Evolutionary conservation across 345 rosid species (phyloP).

Genomic region (Dovyalis caffra): DNA sequence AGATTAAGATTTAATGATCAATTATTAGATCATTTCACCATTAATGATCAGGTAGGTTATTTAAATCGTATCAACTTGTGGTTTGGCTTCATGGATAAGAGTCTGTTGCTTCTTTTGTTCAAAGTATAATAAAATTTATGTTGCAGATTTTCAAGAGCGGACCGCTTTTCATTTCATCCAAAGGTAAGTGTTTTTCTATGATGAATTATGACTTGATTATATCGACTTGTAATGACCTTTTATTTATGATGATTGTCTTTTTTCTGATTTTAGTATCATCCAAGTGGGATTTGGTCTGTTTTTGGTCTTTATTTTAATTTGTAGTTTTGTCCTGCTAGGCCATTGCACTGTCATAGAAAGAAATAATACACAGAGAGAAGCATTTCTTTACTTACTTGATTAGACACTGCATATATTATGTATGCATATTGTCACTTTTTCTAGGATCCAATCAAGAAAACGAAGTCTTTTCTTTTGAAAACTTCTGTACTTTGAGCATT

Average conservation of each 20-base stretch:
- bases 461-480: neutral
- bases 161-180: conserved; percentile 29
- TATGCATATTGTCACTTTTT: neutral
- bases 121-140: neutral
- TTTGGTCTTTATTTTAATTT: neutral
- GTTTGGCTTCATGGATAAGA: neutral
- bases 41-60: neutral
- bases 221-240: neutral
- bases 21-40: neutral
- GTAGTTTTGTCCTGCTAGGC: neutral
- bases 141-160: conserved; percentile 30
- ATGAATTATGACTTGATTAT: too few species aligned
- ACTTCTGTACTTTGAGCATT: neutral
- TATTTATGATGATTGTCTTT: neutral
- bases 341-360: neutral
- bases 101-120: neutral
- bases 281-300: neutral
- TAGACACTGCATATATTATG: neutral
- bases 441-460: neutral
- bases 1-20: neutral
- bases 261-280: neutral
- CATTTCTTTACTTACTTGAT: neutral
- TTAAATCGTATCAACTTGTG: neutral
- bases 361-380: neutral
- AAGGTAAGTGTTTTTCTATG: conserved; percentile 17